Evolutionary conservation across 208 protist species (phyloP), one percentile per base, ranked within the genome.

Genomic region (Wallacemonas sp.): DNA sequence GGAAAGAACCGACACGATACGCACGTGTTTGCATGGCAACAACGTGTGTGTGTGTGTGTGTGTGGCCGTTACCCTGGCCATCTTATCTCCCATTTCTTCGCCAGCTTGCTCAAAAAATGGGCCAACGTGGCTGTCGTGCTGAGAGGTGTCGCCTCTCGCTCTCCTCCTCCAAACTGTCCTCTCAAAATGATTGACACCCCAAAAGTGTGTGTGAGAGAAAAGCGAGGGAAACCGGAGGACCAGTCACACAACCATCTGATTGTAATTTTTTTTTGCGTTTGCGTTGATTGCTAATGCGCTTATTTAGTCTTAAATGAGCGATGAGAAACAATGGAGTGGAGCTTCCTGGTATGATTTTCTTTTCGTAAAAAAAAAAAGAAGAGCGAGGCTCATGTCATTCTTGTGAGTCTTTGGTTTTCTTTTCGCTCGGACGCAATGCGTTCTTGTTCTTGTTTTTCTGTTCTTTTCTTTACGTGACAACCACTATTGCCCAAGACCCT

Each of bases 251-350:
- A n/a, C n/a, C n/a, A n/a, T n/a, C n/a, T n/a, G n/a, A n/a, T n/a
- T n/a, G n/a, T n/a, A n/a, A n/a, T n/a, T 68, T 70, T 67, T 68
- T 60, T 76, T 69, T 39, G 34, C 32, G 52, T 26, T 58, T 58
- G 47, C 23, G 47, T 27, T 32, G 47, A 19, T 58, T 63, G 39
- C 29, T 41, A 14, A 41, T 36, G 23, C 57, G 41, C 57, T 63
- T 49, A 63, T 63, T 49, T 36, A 36, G n/a, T 3, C 23, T 63
- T 26, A 63, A 49, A 29, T 63, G 27, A 63, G 57, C 41, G 57
- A 32, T 49, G 41, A 29, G 21, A 19, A 46, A 48, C 38, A 44
- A 48, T 27, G 41, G 17, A 24, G 41, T 2, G 36, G 29, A 23
- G 38, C 48, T n/a, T 48, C 23, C 24, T 63, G 16, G 26, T 49